Percentiles rank a stretch among this genome's conserved stretches.
Conservation (phyloP, 139 green algal genomes). For the Axilococcus clingmanii region DNA sequence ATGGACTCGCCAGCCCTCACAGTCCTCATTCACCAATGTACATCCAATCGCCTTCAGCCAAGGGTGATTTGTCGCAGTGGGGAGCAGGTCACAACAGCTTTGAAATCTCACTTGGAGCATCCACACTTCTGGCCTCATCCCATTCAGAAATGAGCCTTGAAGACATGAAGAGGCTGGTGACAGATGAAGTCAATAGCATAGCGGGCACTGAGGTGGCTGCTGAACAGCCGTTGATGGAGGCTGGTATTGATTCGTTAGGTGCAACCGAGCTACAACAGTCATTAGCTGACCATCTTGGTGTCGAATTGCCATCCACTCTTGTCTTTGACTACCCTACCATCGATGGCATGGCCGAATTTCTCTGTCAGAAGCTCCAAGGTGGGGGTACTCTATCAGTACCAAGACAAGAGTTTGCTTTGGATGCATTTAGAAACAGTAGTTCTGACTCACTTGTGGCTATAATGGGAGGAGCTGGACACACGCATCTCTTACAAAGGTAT, state of each 20-base stretch:
- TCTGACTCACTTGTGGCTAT: constrained; percentile 2
- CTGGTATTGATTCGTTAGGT: constrained; percentile 70
- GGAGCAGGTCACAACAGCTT: too few species aligned
- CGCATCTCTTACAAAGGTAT: constrained; percentile 5
- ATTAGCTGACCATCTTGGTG: constrained; percentile 26
- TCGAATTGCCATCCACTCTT: constrained; percentile 41
- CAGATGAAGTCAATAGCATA: too few species aligned
- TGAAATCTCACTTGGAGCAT: too few species aligned
- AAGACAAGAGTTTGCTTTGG: neutral
- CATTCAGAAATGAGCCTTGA: too few species aligned
- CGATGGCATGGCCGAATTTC: constrained; percentile 29
- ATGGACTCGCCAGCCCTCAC: too few species aligned
- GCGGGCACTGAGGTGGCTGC: constrained; percentile 17
- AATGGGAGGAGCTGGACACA: constrained; percentile 4
- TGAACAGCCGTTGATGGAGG: constrained; percentile 66
- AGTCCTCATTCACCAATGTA: too few species aligned
- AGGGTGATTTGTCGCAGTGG: too few species aligned
- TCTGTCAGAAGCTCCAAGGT: constrained; percentile 12
- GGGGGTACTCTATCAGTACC: neutral
- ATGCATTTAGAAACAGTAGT: neutral
- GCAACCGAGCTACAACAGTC: constrained; percentile 72
- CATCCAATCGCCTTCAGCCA: too few species aligned
- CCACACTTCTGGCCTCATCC: too few species aligned
- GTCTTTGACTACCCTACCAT: constrained; percentile 65
- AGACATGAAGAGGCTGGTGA: too few species aligned